Evolutionary conservation across 2,329 filamentous ascomycete species (phyloP), one percentile per base, ranked within the genome.

Genomic region (Talaromyces rugulosus): DNA sequence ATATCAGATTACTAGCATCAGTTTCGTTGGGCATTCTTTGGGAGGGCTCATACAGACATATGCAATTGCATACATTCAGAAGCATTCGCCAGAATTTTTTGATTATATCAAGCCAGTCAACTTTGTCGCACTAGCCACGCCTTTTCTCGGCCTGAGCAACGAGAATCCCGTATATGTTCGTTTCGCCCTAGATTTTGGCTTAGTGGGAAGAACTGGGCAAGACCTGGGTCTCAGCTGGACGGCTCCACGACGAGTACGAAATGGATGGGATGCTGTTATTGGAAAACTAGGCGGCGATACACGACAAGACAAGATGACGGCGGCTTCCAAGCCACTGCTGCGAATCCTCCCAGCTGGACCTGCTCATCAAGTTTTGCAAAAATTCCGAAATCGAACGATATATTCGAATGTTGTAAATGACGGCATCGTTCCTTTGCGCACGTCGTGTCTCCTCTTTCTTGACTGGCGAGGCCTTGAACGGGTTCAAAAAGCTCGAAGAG

Each of bases 321-420:
- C 92, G 1, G 90, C 92, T 62, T 89, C 92, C 0, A 98, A 98
- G 74, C 94, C 94, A 2, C 79, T 98, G 42, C 78, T 98, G 23
- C 85, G 94, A 23, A 96, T 98, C 65, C 78, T 98, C 28, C 94
- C 95, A 0, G 96, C 91, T 7, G 94, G 94, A 0, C 93, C 94
- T 16, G 95, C 94, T 6, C 93, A 97, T 74, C 85, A 87, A 60
- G 94, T 93, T 1, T 78, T 98, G 47, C 88, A 89, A 72, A 92
- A 91, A 77, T 98, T 98, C 74, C 83, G 91, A 27, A 96, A 96
- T 73, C 84, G 94, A 16, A 98, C 95, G 0, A 83, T 97, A 1
- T 98, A 98, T 74, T 96, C 93, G 1, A 98, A 98, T 70, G 93
- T 98, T 12, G 94, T 98, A 67, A 98, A 98, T 71, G 94, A 98